phyloP scores from a whole-genome alignment of 2,329 filamentous ascomycete species.

The Penicillium sp. region DNA sequence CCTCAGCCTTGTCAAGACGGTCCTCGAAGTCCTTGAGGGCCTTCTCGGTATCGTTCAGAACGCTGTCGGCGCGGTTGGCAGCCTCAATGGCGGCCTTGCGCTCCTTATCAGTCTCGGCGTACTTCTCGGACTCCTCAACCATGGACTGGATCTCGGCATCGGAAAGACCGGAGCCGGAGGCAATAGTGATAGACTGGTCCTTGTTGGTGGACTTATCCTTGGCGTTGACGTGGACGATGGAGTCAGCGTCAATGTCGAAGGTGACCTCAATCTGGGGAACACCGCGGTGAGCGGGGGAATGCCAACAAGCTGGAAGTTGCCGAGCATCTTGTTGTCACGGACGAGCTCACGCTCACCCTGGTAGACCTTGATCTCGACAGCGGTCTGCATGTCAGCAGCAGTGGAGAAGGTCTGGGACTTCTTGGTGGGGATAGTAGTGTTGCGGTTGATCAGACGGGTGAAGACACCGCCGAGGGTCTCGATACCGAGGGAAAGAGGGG shows the following conservation, averaged over 20 bases:
- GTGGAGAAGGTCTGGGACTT: slow-evolving; percentile 99
- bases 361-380: slow-evolving; percentile 99
- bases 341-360: slow-evolving; percentile 99
- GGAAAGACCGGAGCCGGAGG: slow-evolving; percentile 93
- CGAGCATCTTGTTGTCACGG: slow-evolving; percentile 95
- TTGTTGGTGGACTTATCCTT: slow-evolving; percentile 99
- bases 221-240: slow-evolving; percentile 94
- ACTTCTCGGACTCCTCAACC: slow-evolving; percentile 97
- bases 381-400: slow-evolving; percentile 95
- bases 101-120: slow-evolving; percentile 91
- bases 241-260: slow-evolving; percentile 98
- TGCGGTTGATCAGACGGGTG: slow-evolving; percentile 96
- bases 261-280: slow-evolving; percentile 97
- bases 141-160: slow-evolving; percentile 94
- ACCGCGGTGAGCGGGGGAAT: slow-evolving; percentile 96
- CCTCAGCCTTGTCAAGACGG: slow-evolving; percentile 94
- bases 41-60: slow-evolving; percentile 97
- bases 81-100: slow-evolving; percentile 93
- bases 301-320: slow-evolving; percentile 98
- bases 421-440: slow-evolving; percentile 99
- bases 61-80: slow-evolving; percentile 94
- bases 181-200: slow-evolving; percentile 99
- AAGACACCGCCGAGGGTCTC: slow-evolving; percentile 98
- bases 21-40: slow-evolving; percentile 95
- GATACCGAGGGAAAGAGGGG: slow-evolving; percentile 93